A percentile compares a stretch with the other conserved stretches of the same genome.
Conservation (phyloP, 192 early-diverging fungal species). For the Tieghemiomyces parasiticus region DNA sequence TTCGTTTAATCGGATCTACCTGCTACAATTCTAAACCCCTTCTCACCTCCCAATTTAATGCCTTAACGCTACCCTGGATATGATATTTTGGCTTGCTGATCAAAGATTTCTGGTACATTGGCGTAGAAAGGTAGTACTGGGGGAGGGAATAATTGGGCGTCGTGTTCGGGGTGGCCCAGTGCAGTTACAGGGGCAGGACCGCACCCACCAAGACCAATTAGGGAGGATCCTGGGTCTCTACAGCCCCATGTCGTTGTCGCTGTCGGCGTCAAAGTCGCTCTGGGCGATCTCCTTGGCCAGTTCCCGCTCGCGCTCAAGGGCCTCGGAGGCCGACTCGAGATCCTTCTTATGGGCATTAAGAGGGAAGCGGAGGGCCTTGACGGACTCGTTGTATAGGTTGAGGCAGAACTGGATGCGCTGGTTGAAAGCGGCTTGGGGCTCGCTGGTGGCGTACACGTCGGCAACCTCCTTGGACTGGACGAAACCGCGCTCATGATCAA, state of each 20-base stretch:
- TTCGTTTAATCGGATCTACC: no score
- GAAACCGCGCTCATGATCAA: conserved; percentile 86
- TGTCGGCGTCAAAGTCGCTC: conserved; percentile 73
- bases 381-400: conserved; percentile 91
- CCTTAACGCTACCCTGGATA: no score
- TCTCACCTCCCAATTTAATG: no score
- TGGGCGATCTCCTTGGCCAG: conserved; percentile 87
- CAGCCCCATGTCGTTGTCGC: conserved; percentile 33
- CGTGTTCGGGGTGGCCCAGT: no score
- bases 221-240: no score
- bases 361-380: conserved; percentile 97
- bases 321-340: conserved; percentile 61
- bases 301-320: conserved; percentile 79
- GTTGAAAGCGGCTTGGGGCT: conserved; percentile 92
- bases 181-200: no score
- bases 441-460: conserved; percentile 94
- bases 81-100: no score
- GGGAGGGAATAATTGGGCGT: no score
- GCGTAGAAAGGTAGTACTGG: no score
- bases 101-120: no score
- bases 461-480: conserved; percentile 88
- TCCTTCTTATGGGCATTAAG: conserved; percentile 75
- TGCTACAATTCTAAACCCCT: no score
- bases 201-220: no score
- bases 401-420: conserved; percentile 89